These are phyloP conservation scores for Collybia mongolica DNA, from an alignment of 768 basidiomycete species.

Conservation along the genomic window DNA sequence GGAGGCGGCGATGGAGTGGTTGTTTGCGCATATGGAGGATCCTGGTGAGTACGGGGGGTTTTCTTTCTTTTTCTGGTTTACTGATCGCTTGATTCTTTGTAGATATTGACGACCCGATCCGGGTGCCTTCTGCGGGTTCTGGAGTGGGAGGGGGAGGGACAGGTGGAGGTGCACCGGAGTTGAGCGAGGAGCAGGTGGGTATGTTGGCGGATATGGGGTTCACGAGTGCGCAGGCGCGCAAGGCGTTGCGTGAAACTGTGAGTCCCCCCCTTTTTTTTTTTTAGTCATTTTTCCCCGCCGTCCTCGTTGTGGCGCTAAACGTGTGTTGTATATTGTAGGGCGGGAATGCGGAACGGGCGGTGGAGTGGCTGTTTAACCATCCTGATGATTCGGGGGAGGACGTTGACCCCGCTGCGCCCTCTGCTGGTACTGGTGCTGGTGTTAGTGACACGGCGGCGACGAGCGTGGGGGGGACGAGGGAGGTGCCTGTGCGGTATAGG, in stretches of 20 bases:
- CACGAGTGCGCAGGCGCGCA: constrained; percentile 74
- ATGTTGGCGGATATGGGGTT: constrained; percentile 94
- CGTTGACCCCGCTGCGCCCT: constrained; percentile 21
- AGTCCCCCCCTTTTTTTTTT: constrained; percentile 25
- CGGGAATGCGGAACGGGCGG: constrained; percentile 78
- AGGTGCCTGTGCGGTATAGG: constrained; percentile 72
- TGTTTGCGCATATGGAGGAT: constrained; percentile 95
- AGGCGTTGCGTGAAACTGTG: constrained; percentile 86
- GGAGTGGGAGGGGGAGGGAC: constrained; percentile 16
- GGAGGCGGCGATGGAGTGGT: constrained; percentile 92
- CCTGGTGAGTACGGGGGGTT: constrained; percentile 48
- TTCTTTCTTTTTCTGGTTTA: not conserved
- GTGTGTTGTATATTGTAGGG: constrained; percentile 43
- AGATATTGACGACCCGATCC: constrained; percentile 89
- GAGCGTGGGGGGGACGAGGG: constrained; percentile 44
- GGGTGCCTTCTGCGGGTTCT: constrained; percentile 20
- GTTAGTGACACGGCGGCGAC: constrained; percentile 19
- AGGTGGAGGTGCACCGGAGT: constrained; percentile 48
- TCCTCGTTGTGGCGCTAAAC: too few species aligned
- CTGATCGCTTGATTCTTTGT: not conserved
- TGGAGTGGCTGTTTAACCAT: constrained; percentile 96
- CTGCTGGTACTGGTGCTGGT: too few species aligned
- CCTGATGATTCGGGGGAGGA: constrained; percentile 83
- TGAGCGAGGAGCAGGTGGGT: constrained; percentile 65
- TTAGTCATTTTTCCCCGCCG: not conserved